Base-by-base conservation (phyloP, 2,329 filamentous ascomycete genomes). In the Exserohilum turcica region DNA sequence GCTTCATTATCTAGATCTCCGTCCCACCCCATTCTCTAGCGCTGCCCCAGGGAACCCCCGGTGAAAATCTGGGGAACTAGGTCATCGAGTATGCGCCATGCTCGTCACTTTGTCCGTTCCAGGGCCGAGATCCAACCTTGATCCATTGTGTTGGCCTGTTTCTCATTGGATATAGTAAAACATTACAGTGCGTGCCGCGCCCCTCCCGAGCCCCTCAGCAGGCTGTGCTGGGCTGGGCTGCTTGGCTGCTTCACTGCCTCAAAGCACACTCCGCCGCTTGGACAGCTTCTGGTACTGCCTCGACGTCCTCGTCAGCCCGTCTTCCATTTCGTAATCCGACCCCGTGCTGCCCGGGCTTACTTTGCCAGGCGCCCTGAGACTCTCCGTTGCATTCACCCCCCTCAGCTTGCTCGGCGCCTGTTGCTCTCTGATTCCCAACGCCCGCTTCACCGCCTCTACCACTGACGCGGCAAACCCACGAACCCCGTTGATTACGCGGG, bases 191-290 rank as follows among this genome's bases (percentile, higher is more conserved):
- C 21, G 7, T 24, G 21, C 21, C 21, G 21, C 21, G 21, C 21
- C 21, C 7, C 21, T 7, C 21, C 7, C 21, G 21, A 7, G 4
- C 21, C 21, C 21, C 21, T 24, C 21, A 4, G 21, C 21, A 5
- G 7, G 21, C n/a, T n/a, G n/a, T n/a, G n/a, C n/a, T n/a, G n/a
- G n/a, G n/a, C n/a, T 28, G 37, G 28, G 21, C n/a, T 13, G 19
- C 12, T 3, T 40, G 3, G 13, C 24, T n/a, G 21, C 15, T 15
- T 9, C 24, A 13, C 15, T 12, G 8, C 13, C 36, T 67, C 47
- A 76, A 16, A 76, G 50, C 54, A 71, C 59, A 57, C 74, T 76
- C 58, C 58, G 70, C 62, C 74, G 61, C 55, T 74, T 75, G 31
- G 70, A 64, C 48, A 76, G 53, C 58, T 67, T 74, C 4, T 56